Base-by-base conservation (phyloP, 2,329 filamentous ascomycete genomes). In the Incumbomyces delicatus region DNA sequence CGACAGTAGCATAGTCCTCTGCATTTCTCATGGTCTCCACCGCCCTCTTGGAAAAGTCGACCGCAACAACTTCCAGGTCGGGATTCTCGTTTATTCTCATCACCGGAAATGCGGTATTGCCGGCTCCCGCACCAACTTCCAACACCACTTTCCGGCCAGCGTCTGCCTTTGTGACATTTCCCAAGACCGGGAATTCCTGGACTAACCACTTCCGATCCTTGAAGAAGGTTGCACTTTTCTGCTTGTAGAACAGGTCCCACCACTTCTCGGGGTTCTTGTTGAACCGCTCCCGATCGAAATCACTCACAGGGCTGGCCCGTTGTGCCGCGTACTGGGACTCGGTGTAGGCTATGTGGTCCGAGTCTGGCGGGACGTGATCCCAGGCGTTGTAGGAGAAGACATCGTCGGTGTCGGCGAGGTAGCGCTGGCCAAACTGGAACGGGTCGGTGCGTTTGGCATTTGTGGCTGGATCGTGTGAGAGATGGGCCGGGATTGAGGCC, bases 221-320 rank as follows among this genome's bases (percentile, higher is more conserved):
- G 79, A 98, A 98, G 69, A 98, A 98, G 62, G 96, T 96, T 59
- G 83, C 78, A 16, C 85, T 86, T 67, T 98, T 96, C 70, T 96
- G 95, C 68, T 92, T 89, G 73, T 98, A 98, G 69, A 98, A 98
- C 46, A 85, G 71, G 61, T 98, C 92, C 92, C 92, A 98, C 87
- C 88, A 96, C 66, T 88, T 94, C 52, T 87, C 89, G 0, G 92
- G 92, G 54, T 94, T 79, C 38, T 75, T 72, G 63, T 95, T 96
- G 73, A 95, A 95, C 56, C 87, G 85, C 58, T 71, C 77, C 66
- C 88, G 88, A 66, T 98, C 89, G 72, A 94, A 95, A 52, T 95
- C 88, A 36, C 83, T 89, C 41, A 95, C 92, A 47, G 89, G 90
- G 51, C 84, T 76, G 58, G 83, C 78, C 54, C 89, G 81, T 69